These are phyloP conservation scores for Exophiala oligosperma DNA, from an alignment of 2,329 filamentous ascomycete species.

Conservation along the genomic window DNA sequence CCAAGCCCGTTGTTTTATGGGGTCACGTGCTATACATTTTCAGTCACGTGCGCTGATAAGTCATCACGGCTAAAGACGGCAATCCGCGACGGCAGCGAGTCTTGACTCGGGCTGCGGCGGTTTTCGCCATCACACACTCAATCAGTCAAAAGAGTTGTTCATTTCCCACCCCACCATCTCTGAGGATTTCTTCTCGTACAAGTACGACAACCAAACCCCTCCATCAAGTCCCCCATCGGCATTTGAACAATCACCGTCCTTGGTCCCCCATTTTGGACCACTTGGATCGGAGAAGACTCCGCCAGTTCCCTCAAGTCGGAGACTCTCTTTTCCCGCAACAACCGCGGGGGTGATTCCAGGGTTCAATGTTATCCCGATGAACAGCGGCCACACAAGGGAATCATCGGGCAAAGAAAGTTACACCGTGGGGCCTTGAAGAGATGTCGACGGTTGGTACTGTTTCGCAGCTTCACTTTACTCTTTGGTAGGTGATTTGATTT, in stretches of 20 bases:
- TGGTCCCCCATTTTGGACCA: not conserved
- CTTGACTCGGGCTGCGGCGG: not conserved
- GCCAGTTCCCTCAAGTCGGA: not conserved
- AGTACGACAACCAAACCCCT: not conserved
- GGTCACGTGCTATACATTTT: too few relatives aligned
- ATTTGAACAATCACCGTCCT: slow-evolving; percentile 7
- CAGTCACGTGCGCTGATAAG: not conserved
- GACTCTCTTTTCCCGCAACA: not conserved
- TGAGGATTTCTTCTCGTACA: too few relatives aligned
- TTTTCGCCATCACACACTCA: not conserved
- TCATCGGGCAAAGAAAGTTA: not conserved
- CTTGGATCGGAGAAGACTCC: not conserved
- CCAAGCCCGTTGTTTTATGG: too few relatives aligned
- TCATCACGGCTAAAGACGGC: not conserved
- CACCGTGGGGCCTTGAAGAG: not conserved
- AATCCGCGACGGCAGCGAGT: not conserved
- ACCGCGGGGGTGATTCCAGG: not conserved
- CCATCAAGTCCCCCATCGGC: slow-evolving; percentile 9
- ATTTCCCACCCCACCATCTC: not conserved
- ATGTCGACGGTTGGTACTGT: too few relatives aligned
- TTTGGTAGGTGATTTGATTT: too few relatives aligned
- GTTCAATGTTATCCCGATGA: not conserved
- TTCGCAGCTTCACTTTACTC: not conserved
- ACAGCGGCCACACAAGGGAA: not conserved
- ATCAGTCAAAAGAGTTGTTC: not conserved